A percentile compares a stretch with the other conserved stretches of the same genome.
Conservation (phyloP, 305 asterid genomes). For the Fraxinus xanthoxyloides region DNA sequence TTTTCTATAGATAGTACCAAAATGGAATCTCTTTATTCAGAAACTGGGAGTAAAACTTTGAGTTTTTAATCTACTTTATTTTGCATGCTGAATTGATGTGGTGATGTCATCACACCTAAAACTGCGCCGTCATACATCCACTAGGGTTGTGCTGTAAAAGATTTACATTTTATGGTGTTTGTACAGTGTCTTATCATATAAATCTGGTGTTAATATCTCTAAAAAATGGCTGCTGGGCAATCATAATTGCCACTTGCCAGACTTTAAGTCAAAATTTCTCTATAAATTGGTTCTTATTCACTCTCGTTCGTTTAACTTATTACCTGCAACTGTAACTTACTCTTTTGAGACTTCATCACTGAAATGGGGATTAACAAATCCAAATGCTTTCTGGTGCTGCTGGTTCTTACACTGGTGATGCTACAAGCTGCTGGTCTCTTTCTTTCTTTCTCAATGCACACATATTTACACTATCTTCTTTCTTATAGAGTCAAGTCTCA, state of each 20-base stretch:
- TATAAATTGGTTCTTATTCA: slow-evolving; percentile 28
- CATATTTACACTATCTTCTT: not conserved
- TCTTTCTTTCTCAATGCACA: slow-evolving; percentile 19
- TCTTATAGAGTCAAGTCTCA: not conserved
- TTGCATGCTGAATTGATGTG: not conserved
- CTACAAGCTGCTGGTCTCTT: slow-evolving; percentile 37
- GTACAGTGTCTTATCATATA: slow-evolving; percentile 36
- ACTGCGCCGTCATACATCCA: slow-evolving; percentile 50
- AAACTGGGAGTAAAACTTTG: slow-evolving; percentile 15
- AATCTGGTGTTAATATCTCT: not conserved
- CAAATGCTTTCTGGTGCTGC: slow-evolving; percentile 21
- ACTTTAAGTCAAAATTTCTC: not conserved
- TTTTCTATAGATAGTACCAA: slow-evolving; percentile 15
- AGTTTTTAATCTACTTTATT: not conserved
- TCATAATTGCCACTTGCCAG: slow-evolving; percentile 27
- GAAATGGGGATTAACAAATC: slow-evolving; percentile 22
- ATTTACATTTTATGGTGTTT: slow-evolving; percentile 7
- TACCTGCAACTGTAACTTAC: not conserved
- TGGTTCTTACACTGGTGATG: slow-evolving; percentile 23
- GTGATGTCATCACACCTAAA: slow-evolving; percentile 45
- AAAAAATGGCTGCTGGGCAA: slow-evolving; percentile 48
- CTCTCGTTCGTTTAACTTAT: not conserved
- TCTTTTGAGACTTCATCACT: not conserved
- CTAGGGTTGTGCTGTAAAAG: slow-evolving; percentile 8
- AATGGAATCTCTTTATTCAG: slow-evolving; percentile 35